Base-by-base conservation (phyloP, 805 yeast species). In the Kodamaea laetipori region DNA sequence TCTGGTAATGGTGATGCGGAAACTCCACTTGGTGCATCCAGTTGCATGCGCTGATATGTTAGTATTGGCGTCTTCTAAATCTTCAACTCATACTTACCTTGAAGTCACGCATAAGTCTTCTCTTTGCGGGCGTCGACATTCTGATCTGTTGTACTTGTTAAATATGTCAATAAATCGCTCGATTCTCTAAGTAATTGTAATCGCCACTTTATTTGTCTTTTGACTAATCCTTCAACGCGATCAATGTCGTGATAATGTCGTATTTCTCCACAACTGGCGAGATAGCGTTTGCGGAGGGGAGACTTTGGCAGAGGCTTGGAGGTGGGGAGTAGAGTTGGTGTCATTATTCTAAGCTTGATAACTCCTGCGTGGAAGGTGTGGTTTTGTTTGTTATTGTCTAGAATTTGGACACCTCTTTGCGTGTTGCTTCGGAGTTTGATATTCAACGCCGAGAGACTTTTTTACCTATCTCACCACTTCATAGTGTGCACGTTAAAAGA, bases 51-150 rank as follows among this genome's bases (percentile, higher is more conserved):
- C 84, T 81, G 47, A 3, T 42, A 23, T 37, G 59, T 56, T 56
- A 59, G 55, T 45, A 45, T n/a, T 6, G 12, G 41, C 7, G 12
- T n/a, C 17, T 17, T 6, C 9, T 3, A n/a, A 11, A 18, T 5
- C 21, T 28, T 41, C 4, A 11, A 16, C 21, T 8, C 13, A 16
- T 13, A 64, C 85, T 37, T 67, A 84, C 86, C 66, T 90, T 90
- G 69, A 94, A 89, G 69, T 94, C 99, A 66, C 99, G 86, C 98
- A 94, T 94, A 58, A 94, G 81, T 72, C 99, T 82, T 81, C 97
- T 86, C 65, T 96, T 82, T n/a, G 99, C 99, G 11, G 97, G 94
- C 6, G 99, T 94, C 6, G 98, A 90, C 99, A 92, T 92, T 12
- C 6, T 47, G 17, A 4, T 37, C 15, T 16, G 17, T 15, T 16